A percentile compares a stretch with the other conserved stretches of the same genome.
phyloP scores from a whole-genome alignment of 208 protist species.

The Leishmania lainsoni region DNA sequence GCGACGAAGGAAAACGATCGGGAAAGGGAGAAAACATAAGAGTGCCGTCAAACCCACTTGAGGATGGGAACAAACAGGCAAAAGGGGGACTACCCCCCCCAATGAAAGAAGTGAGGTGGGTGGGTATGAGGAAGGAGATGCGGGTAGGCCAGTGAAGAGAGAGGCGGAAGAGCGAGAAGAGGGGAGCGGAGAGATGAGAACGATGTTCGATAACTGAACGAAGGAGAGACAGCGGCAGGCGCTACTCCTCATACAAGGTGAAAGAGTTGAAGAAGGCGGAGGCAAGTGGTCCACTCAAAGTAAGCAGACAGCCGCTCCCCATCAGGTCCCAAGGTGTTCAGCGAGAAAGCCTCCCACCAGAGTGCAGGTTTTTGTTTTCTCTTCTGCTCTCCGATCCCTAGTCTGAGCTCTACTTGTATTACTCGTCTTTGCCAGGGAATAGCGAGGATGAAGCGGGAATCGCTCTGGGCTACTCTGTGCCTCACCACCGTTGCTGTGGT shows the following conservation, averaged over 20 bases:
- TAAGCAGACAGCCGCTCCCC: background rate
- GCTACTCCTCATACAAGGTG: background rate
- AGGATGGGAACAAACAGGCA: background rate
- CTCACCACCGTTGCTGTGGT: background rate
- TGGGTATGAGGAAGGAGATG: background rate
- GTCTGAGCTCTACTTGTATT: background rate
- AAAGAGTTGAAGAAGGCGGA: background rate
- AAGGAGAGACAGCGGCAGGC: background rate
- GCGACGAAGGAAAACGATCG: background rate
- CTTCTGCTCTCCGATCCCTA: background rate
- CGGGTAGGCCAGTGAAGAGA: background rate
- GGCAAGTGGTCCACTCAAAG: background rate
- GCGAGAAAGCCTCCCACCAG: background rate
- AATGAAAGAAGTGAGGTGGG: background rate
- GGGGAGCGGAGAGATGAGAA: background rate
- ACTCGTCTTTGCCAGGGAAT: background rate
- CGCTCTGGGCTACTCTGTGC: background rate
- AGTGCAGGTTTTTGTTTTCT: background rate
- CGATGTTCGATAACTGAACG: background rate
- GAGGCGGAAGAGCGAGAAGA: background rate
- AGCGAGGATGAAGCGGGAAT: background rate
- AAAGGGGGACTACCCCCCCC: background rate
- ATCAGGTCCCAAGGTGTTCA: background rate
- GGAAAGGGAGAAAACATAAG: background rate
- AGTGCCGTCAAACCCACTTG: background rate